These are phyloP conservation scores for Exophiala phaeomuriformis DNA, from an alignment of 2,329 filamentous ascomycete species.

Conservation along the genomic window DNA sequence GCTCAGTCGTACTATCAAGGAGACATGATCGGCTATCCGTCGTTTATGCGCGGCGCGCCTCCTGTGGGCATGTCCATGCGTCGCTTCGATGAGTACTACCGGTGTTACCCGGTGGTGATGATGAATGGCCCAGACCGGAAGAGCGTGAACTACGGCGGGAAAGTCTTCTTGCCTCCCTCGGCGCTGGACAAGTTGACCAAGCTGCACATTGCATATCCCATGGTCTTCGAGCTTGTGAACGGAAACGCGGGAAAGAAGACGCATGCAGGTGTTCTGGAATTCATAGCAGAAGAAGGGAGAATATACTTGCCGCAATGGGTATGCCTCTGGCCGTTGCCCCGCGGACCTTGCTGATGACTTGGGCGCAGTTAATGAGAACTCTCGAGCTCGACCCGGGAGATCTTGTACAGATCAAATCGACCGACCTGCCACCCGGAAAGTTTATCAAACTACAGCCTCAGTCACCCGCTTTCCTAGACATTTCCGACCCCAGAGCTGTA, in stretches of 20 bases:
- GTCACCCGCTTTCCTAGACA: slow-evolving; percentile 86
- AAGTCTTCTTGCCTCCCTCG: slow-evolving; percentile 94
- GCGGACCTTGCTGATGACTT: slow-evolving; percentile 5
- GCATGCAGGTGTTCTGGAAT: slow-evolving; percentile 92
- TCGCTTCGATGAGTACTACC: slow-evolving; percentile 97
- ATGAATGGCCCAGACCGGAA: slow-evolving; percentile 81
- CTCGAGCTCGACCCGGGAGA: slow-evolving; percentile 85
- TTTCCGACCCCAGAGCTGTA: slow-evolving; percentile 93
- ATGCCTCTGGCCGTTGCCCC: slow-evolving; percentile 30
- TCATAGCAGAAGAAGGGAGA: slow-evolving; percentile 93
- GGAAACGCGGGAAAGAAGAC: slow-evolving; percentile 71
- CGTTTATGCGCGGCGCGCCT: slow-evolving; percentile 41
- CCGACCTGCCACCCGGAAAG: slow-evolving; percentile 78
- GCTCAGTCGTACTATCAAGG: slow-evolving; percentile 32
- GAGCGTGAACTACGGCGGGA: slow-evolving; percentile 90
- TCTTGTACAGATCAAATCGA: slow-evolving; percentile 89
- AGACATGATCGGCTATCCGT: slow-evolving; percentile 44
- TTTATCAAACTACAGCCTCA: slow-evolving; percentile 97
- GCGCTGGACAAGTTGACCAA: slow-evolving; percentile 94
- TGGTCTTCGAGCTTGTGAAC: slow-evolving; percentile 94
- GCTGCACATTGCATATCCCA: slow-evolving; percentile 92
- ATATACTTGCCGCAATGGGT: slow-evolving; percentile 96
- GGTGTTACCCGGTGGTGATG: slow-evolving; percentile 94
- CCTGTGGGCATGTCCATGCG: slow-evolving; percentile 48
- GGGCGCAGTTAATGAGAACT: slow-evolving; percentile 78